These are phyloP conservation scores for Pestalotiopsis sp. DNA, from an alignment of 2,329 filamentous ascomycete genomes.

Conservation along the genomic window DNA sequence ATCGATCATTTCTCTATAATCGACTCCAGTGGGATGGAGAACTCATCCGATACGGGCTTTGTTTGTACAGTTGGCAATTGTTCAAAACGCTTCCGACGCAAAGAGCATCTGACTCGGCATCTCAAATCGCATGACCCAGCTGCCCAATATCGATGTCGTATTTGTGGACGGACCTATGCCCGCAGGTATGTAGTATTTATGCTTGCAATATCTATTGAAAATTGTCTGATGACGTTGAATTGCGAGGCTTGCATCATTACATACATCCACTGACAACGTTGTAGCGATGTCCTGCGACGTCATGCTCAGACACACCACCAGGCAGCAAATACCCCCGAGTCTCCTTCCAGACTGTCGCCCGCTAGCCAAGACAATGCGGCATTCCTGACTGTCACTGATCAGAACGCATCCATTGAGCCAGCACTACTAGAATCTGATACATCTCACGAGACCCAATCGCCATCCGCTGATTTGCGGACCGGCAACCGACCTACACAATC, in stretches of 20 bases:
- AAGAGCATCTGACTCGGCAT: background rate
- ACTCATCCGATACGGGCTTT: background rate
- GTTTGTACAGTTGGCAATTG: background rate
- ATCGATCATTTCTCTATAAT: background rate
- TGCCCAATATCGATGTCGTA: background rate
- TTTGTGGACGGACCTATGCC: background rate
- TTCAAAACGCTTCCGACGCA: background rate
- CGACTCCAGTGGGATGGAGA: background rate
- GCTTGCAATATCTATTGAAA: background rate
- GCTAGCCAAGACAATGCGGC: background rate
- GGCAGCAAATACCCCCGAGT: background rate
- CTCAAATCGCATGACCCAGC: background rate
- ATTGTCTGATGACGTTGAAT: no score
- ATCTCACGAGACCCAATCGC: background rate
- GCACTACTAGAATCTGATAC: background rate
- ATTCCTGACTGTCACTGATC: background rate
- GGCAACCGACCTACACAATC: background rate
- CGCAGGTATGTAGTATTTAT: background rate
- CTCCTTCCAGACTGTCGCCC: background rate
- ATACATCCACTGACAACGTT: background rate
- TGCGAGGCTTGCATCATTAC: background rate
- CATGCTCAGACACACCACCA: background rate
- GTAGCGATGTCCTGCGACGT: background rate
- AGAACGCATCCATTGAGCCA: background rate
- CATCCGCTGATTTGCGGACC: background rate